Base-by-base conservation (phyloP, 768 basidiomycete species). In the Tulasnella sp. region DNA sequence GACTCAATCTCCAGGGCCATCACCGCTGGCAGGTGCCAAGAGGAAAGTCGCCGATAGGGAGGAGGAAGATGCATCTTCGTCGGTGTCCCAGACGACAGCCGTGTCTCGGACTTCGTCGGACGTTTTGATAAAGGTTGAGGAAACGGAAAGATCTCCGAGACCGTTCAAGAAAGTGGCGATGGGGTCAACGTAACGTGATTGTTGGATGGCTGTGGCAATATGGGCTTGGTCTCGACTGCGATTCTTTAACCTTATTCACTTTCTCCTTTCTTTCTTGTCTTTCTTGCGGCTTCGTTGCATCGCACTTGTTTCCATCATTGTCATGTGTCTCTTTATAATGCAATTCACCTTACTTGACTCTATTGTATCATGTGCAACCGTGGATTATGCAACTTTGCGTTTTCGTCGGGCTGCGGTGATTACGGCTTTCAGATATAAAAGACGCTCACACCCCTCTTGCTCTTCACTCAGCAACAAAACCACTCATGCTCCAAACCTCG, bases 151-250 rank as follows among this genome's bases (percentile, higher is more conserved):
- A 15, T 44, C 54, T 27, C 45, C 54, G 4, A 44, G 54, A 27
- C 54, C 54, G 21, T 48, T 56, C 25, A 56, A 56, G 54, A 56
- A 56, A 45, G 34, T 42, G 19, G 54, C 54, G n/a, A 38, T 56
- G 31, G 30, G 31, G 21, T 31, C 52, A 7, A 31, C 34, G 34
- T 38, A 15, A 38, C 27, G 42, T 53, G 52, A 53, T 53, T 9
- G 8, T 38, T 5, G 15, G n/a, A n/a, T n/a, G n/a, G n/a, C n/a
- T n/a, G n/a, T 30, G n/a, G n/a, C 17, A 21, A 31, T 38, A 21
- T 10, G 5, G 29, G 27, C 22, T 41, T 53, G 24, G 12, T 12
- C 24, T 53, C n/a, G 15, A 12, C 42, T 19, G 30, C 2, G 19
- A n/a, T 22, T 5, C 15, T 38, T 38, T 41, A 34, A 34, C 34